Conservation (phyloP, 805 yeast species). For the Saccharomycopsis fodiens region DNA sequence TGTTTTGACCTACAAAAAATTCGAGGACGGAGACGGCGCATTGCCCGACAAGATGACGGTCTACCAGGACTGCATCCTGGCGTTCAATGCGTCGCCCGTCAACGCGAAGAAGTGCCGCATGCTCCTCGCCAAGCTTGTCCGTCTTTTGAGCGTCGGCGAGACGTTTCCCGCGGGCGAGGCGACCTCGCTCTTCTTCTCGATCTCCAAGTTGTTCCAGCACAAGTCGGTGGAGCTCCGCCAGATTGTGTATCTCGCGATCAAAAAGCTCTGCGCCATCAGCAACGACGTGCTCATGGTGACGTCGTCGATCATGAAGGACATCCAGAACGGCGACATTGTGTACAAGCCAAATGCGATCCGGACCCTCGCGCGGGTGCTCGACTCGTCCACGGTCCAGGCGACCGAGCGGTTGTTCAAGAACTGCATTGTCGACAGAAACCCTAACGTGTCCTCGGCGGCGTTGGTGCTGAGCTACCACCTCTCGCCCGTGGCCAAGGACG, state of each 20-base stretch:
- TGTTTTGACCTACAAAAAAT: constrained; percentile 73
- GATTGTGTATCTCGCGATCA: constrained; percentile 87
- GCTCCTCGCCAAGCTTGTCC: constrained; percentile 72
- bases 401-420: constrained; percentile 89
- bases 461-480: constrained; percentile 85
- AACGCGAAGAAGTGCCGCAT: constrained; percentile 81
- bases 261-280: constrained; percentile 77
- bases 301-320: constrained; percentile 95
- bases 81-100: constrained; percentile 86
- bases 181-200: constrained; percentile 85
- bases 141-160: constrained; percentile 81
- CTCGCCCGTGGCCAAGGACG: constrained; percentile 82
- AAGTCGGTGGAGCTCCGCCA: constrained; percentile 82
- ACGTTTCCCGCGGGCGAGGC: constrained; percentile 83
- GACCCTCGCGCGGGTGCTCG: constrained; percentile 83
- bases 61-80: constrained; percentile 89
- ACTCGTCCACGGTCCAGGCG: constrained; percentile 83
- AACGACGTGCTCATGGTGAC: constrained; percentile 96
- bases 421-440: constrained; percentile 86
- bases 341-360: constrained; percentile 94
- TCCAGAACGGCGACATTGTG: constrained; percentile 78
- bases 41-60: constrained; percentile 94
- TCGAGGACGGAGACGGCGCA: constrained; percentile 63
- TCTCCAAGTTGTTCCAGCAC: constrained; percentile 92
- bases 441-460: constrained; percentile 89